Percentiles rank a stretch among this genome's conserved stretches.
These are phyloP conservation scores for Aspergillus fischeri DNA, from an alignment of 2,329 filamentous ascomycete genomes.

Conservation along the genomic window DNA sequence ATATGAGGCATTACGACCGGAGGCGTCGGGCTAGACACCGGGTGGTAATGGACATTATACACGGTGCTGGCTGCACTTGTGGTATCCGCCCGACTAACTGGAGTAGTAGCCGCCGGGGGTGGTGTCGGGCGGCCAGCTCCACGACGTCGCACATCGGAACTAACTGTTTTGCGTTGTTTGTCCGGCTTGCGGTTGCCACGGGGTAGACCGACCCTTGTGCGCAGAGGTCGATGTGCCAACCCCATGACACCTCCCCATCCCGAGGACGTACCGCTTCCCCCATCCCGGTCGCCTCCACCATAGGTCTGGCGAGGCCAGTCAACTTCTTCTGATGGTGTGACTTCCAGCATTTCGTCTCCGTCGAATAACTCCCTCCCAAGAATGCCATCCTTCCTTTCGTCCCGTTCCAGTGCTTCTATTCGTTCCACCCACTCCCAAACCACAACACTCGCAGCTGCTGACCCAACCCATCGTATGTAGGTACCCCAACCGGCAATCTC, in stretches of 20 bases:
- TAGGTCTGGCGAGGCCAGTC: conserved; percentile 40
- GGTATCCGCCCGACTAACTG: conserved; percentile 58
- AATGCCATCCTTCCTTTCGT: conserved; percentile 91
- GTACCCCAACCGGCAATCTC: conserved; percentile 89
- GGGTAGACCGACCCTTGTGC: conserved; percentile 29
- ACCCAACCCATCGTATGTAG: conserved; percentile 94
- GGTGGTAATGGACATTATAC: conserved; percentile 60
- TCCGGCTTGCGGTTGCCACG: conserved; percentile 19
- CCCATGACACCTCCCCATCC: conserved; percentile 39
- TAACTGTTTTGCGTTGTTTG: conserved; percentile 10
- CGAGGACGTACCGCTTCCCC: conserved; percentile 31
- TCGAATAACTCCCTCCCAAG: conserved; percentile 88
- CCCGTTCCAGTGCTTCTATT: conserved; percentile 85
- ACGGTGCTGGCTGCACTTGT: conserved; percentile 61
- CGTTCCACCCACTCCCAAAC: conserved; percentile 98
- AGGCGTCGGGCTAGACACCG: conserved; percentile 47
- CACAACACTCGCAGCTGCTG: conserved; percentile 88
- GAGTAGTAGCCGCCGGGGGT: conserved; percentile 49
- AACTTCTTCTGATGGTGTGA: conserved; percentile 56
- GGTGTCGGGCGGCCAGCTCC: conserved; percentile 33
- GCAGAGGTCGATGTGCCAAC: conserved; percentile 33
- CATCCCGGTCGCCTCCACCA: conserved; percentile 38
- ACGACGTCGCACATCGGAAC: conserved; percentile 11
- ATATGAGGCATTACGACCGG: conserved; percentile 34
- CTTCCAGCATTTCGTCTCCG: conserved; percentile 85